Base-by-base conservation (phyloP, 2,329 filamentous ascomycete genomes). In the Coniella lustricola region DNA sequence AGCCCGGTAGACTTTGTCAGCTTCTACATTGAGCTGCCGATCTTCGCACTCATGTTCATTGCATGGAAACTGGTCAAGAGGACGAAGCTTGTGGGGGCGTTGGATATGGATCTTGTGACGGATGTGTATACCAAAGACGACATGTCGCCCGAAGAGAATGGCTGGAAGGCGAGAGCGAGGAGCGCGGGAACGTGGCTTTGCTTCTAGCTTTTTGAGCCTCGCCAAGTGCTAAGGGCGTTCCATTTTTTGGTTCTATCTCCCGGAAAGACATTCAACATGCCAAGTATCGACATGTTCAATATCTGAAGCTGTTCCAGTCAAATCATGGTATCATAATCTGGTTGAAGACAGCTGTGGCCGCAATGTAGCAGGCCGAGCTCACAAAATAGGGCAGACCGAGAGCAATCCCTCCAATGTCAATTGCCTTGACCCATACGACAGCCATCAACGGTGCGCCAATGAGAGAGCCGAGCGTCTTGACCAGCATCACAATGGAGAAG, bases 1-100 rank as follows among this genome's bases (percentile, higher is more conserved):
- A 68, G 71, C 41, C 67, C 64, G 2, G 77, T 83, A 12, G 71
- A 75, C 57, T 84, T 85, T 56, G 76, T 85, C 40, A 81, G 76
- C 51, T 79, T 71, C 54, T 84, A 85, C 56, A 71, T 85, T 33
- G 78, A 84, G 62, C 62, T 84, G 20, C 76, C 79, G 0, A 56
- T 84, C 50, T 80, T 84, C 72, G 54, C 76, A 14, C 59, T 75
- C 13, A 74, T 79, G 63, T 75, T 71, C 55, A 32, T 79, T 7
- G 68, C 59, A 0, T 84, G 79, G 79, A 82, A 81, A 58, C 14
- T 59, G 10, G 20, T 55, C 35, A 58, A 57, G 48, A 43, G 39
- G 39, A 59, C 57, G 4, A 53, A 50, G 38, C 38, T 52, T 4
- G 52, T 54, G 14, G 47, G 10, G 7, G 48, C 56, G 7, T 42